Conservation (phyloP, 805 yeast genomes). For the Saccharomyces paradoxus region DNA sequence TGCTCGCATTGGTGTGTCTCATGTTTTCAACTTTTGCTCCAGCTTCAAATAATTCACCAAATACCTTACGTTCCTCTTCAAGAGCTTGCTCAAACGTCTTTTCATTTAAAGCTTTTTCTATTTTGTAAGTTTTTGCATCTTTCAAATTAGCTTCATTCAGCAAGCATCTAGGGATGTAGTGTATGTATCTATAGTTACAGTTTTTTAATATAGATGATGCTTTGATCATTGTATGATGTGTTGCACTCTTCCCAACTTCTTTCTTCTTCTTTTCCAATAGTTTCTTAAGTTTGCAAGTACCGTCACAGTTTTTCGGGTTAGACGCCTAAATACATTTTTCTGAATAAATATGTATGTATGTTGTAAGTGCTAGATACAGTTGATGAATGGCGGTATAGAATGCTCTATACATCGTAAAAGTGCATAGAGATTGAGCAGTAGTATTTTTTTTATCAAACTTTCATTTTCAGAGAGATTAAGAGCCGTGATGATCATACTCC, state of each 20-base stretch:
- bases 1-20: not conserved
- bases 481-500: not conserved
- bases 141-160: not conserved
- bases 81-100: not conserved
- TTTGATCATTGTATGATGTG: not conserved
- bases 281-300: not conserved
- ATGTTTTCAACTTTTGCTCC: not conserved
- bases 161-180: not conserved
- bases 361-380: not conserved
- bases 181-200: not conserved
- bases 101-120: not conserved
- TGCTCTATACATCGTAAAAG: not conserved
- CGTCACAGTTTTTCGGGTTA: not conserved
- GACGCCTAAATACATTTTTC: not conserved
- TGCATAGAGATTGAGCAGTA: no score
- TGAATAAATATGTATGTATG: not conserved
- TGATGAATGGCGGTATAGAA: not conserved
- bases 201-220: not conserved
- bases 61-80: not conserved
- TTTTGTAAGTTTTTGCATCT: not conserved
- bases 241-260: not conserved
- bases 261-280: not conserved
- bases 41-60: not conserved
- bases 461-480: not conserved
- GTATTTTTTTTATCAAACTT: no score